phyloP scores from a whole-genome alignment of 441 rosid species.

The Pelargonium fulgidum region DNA sequence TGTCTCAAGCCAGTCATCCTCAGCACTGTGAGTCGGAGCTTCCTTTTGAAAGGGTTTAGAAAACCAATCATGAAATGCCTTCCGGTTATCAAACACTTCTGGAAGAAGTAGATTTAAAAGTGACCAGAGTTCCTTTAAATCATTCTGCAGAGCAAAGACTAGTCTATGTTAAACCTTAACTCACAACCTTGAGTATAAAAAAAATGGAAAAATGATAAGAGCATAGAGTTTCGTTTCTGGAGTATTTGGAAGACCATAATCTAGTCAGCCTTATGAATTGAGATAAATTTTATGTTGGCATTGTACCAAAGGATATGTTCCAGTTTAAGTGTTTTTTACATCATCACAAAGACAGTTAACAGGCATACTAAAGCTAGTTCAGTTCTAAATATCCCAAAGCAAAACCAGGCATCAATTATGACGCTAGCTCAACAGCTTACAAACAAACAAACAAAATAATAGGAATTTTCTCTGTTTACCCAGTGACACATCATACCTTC shows the following conservation, averaged over 20 bases:
- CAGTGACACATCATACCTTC: no score
- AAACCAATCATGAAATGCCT: slow-evolving; percentile 99
- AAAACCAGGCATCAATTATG: background rate
- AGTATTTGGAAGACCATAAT: background rate
- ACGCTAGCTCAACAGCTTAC: background rate
- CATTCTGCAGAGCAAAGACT: slow-evolving; percentile 58
- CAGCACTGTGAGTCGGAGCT: slow-evolving; percentile 68
- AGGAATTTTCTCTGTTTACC: no score
- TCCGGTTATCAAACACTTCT: slow-evolving; percentile 97
- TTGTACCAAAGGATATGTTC: background rate
- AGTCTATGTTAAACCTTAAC: slow-evolving; percentile 8
- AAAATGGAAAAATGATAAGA: background rate
- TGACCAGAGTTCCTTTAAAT: slow-evolving; percentile 98
- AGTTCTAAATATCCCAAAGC: slow-evolving; percentile 1
- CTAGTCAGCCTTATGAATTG: background rate
- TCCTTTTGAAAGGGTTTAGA: slow-evolving; percentile 97
- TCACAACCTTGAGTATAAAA: background rate
- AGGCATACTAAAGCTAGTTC: background rate
- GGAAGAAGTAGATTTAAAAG: slow-evolving; percentile 96
- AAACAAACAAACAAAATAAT: background rate
- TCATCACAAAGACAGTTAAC: background rate
- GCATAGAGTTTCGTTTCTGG: background rate
- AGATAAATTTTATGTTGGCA: background rate
- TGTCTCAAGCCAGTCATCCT: slow-evolving; percentile 99
- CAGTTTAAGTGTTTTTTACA: background rate